phyloP scores from a whole-genome alignment of 441 rosid genomes.

The Erodium trifolium region DNA sequence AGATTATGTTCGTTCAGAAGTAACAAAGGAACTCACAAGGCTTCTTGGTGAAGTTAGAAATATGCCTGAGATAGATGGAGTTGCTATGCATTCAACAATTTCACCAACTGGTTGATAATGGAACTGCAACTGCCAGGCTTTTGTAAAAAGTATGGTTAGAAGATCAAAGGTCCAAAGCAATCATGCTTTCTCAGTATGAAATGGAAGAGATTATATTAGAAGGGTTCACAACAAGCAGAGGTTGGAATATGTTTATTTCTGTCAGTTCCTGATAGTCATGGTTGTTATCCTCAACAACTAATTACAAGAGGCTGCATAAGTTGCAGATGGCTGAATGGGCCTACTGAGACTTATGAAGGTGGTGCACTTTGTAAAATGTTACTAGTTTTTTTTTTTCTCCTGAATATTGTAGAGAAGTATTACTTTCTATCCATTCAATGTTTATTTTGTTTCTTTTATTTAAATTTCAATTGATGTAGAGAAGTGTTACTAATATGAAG shows the following conservation, averaged over 20 bases:
- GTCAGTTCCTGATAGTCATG: not conserved
- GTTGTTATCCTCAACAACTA: not conserved
- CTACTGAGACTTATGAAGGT: not conserved
- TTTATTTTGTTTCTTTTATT: not conserved
- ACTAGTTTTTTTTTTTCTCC: not conserved
- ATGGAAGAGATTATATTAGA: not conserved
- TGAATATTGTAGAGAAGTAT: not conserved
- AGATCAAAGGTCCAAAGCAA: not conserved
- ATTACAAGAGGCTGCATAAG: constrained; percentile 3
- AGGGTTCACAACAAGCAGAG: not conserved
- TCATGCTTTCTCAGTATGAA: not conserved
- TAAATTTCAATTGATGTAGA: constrained; percentile 2
- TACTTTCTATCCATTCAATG: not conserved
- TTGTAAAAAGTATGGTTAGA: not conserved
- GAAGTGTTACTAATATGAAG: not conserved
- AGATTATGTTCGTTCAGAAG: constrained; percentile 33
- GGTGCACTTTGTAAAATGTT: constrained; percentile 5
- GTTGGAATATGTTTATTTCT: not conserved
- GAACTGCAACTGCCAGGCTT: not conserved
- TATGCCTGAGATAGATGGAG: constrained; percentile 35
- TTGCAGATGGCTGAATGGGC: constrained; percentile 2
- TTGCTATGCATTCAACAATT: constrained; percentile 23
- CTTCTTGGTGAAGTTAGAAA: constrained; percentile 59
- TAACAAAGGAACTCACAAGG: constrained; percentile 41
- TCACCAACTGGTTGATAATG: constrained; percentile 1